Base-by-base conservation (phyloP, 345 rosid species). In the Raphanus raphanistrum region DNA sequence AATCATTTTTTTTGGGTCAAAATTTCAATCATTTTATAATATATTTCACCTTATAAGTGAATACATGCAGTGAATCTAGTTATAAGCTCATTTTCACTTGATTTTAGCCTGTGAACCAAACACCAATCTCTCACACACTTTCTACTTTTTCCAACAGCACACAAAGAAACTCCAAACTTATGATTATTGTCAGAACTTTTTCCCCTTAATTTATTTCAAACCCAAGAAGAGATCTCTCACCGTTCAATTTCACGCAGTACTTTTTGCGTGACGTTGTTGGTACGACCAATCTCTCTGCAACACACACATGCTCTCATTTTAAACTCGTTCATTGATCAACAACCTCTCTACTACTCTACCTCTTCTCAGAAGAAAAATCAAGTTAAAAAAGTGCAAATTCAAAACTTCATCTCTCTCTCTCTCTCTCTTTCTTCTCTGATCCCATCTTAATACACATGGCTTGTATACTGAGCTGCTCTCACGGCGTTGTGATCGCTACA, bases 401-500 rank as follows among this genome's bases (percentile, higher is more conserved):
- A 8, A 15, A 36, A 36, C 35, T 25, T 12, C 15, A 36, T 58
- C 43, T 74, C 17, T 61, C 57, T 50, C 33, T 60, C 7, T 76
- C 31, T 27, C 10, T n/a, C 1, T 41, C 3, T 60, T 38, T 64
- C 21, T 68, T 32, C 25, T 70, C 15, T 8, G 45, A 13, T 17
- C 31, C 35, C 25, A 36, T 11, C 27, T 8, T 63, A 36, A 57
- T 2, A 26, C 29, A 71, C 33, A 80, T 81, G 84, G 31, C 88
- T 52, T 77, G 71, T 16, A 75, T 79, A 0, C 73, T 88, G 0
- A 82, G 81, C 70, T 79, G 79, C 33, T 86, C 87, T 33, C 85
- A 86, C 57, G 84, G 87, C 11, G 72, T 93, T 63, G 90, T 90
- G 17, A 74, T 93, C 26, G 98, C 92, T 6, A 86, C 97, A 0